A percentile compares a stretch with the other conserved stretches of the same genome.
phyloP scores from a whole-genome alignment of 139 green algal species.

The Pycnococcus provasolii region DNA sequence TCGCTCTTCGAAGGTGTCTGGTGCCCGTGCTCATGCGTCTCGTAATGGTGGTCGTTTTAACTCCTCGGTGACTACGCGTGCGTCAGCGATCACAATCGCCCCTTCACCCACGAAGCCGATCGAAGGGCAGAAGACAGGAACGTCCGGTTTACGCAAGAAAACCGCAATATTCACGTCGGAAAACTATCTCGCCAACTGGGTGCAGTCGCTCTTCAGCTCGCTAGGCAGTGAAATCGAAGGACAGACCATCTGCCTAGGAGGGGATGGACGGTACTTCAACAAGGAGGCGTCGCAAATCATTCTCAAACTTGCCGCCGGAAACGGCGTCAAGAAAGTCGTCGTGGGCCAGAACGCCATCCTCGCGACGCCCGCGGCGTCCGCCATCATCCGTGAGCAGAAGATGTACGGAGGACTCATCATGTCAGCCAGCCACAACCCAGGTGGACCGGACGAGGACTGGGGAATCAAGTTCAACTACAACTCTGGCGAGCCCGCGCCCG shows the following conservation, averaged over 20 bases:
- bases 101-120: constrained; percentile 74
- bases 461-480: constrained; percentile 99
- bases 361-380: constrained; percentile 91
- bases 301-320: constrained; percentile 85
- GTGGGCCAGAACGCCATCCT: constrained; percentile 91
- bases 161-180: constrained; percentile 76
- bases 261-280: constrained; percentile 97
- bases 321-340: constrained; percentile 68
- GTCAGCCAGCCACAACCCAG: constrained; percentile 94
- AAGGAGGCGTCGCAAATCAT: constrained; percentile 93
- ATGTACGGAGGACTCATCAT: constrained; percentile 88
- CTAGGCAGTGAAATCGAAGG: constrained; percentile 11
- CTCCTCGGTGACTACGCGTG: no score
- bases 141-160: constrained; percentile 92
- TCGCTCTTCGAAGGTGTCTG: no score
- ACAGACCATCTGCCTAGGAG: constrained; percentile 54
- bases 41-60: no score
- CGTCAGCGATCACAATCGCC: no score
- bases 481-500: constrained; percentile 83
- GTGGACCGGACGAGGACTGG: constrained; percentile 92
- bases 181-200: constrained; percentile 98
- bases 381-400: constrained; percentile 78
- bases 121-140: constrained; percentile 97
- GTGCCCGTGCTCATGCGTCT: no score
- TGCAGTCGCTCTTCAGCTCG: constrained; percentile 58